Evolutionary conservation across 371 early-diverging fungal species (phyloP), one percentile per base, ranked within the genome.

Genomic region (Zychaea mexicana): DNA sequence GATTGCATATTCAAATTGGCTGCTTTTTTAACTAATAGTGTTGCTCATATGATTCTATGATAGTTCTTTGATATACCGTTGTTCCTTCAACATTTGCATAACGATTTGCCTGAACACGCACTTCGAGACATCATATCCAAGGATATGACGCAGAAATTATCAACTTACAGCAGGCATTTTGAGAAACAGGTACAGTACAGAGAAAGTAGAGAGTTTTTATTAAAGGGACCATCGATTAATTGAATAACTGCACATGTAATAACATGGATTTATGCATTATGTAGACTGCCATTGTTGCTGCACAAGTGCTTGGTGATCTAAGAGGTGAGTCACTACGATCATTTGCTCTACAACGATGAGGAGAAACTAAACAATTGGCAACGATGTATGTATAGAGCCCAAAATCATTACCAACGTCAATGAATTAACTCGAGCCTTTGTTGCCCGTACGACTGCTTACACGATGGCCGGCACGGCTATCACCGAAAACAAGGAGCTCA

Each of bases 71-170:
- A 26, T 65, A 21, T 53, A 57, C 52, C 38, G 5, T 21, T 8
- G 15, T n/a, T 36, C 17, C n/a, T 30, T 22, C 1, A 0, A 22
- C 22, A 13, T 4, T 3, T 49, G 10, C 24, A 22, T 0, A 52
- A 36, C 39, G 7, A 26, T 22, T 21, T 68, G 28, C 68, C 68
- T 12, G 26, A 28, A 0, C 38, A 8, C 3, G 9, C 27, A 4
- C 2, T 67, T 17, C 4, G 2, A 2, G 30, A 63, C 12, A 6
- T 57, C 1, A 61, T 69, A 9, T 31, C 64, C 21, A 72, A 75
- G 47, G 64, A 70, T 6, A 36, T 78, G 31, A 72, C 63, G 2
- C 75, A 71, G 0, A 72, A 78, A n/a, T 57, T 78, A 12, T 60
- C 69, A 13, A 13, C 26, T 3, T 72, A 70, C 32, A 67, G 56